Evolutionary conservation across 306 rosid genomes (phyloP).

Genomic region (Alnus rubra): DNA sequence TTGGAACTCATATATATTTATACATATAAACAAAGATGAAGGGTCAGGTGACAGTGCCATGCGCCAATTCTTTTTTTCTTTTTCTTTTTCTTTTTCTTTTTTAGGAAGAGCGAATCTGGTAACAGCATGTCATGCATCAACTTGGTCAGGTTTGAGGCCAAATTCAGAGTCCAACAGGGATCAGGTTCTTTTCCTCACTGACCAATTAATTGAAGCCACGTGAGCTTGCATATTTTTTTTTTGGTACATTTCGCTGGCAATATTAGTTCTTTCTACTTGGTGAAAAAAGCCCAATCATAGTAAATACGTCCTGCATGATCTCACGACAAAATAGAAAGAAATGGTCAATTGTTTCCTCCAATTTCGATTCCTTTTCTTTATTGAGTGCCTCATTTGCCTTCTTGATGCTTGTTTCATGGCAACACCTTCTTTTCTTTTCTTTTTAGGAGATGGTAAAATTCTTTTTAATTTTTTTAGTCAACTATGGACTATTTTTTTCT

Average conservation of each 20-base stretch:
- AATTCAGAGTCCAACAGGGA: not conserved
- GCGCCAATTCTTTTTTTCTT: not conserved
- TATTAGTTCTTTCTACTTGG: not conserved
- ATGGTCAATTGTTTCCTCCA: too few species aligned
- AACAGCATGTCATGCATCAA: not conserved
- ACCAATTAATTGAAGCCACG: not conserved
- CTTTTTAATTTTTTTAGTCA: too few species aligned
- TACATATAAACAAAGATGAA: not conserved
- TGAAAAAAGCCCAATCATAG: too few species aligned
- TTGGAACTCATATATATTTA: not conserved
- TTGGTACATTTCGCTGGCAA: too few species aligned
- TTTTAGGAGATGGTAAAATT: too few species aligned
- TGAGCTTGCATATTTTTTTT: not conserved
- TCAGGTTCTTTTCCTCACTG: not conserved
- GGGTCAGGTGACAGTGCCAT: not conserved
- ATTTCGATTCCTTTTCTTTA: too few species aligned
- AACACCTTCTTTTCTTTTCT: too few species aligned
- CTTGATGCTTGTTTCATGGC: too few species aligned
- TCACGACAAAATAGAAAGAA: too few species aligned
- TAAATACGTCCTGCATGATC: too few species aligned
- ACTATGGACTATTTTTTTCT: too few species aligned
- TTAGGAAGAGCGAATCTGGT: not conserved
- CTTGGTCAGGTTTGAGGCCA: not conserved
- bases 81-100: not conserved
- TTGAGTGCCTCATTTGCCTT: too few species aligned